Evolutionary conservation across 148 eudicot genomes (phyloP).

Genomic region (Beta vulgaris): DNA sequence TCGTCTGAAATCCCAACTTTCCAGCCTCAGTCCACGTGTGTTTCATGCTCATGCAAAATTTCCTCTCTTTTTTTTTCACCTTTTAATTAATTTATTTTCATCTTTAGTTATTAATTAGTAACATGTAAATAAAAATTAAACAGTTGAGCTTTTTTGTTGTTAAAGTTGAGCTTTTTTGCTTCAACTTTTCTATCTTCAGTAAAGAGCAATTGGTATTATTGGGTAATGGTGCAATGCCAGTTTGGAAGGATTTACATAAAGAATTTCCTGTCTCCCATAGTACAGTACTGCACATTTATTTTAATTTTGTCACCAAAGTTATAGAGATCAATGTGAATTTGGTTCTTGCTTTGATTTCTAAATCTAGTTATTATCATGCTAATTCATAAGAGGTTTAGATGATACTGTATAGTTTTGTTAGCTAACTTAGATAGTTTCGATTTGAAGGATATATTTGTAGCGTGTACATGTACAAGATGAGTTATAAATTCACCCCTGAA

Average conservation of each 20-base stretch:
- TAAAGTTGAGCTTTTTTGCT: conserved; percentile 21
- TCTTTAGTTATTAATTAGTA: background rate
- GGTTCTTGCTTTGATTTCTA: background rate
- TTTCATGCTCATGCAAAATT: conserved; percentile 13
- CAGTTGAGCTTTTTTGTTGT: conserved; percentile 15
- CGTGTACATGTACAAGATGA: no score
- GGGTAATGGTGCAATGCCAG: conserved; percentile 25
- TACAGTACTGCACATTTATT: background rate
- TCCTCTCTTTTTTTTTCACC: background rate
- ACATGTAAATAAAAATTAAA: background rate
- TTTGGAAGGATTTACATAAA: conserved; percentile 15
- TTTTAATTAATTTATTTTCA: background rate
- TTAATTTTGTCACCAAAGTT: no score
- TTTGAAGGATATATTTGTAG: no score
- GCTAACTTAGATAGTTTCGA: no score
- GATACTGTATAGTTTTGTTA: no score
- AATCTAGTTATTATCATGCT: background rate
- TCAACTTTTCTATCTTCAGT: conserved; percentile 11
- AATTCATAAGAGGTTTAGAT: background rate
- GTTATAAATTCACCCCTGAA: no score
- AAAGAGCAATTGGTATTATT: conserved; percentile 17
- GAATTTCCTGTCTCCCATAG: conserved; percentile 16
- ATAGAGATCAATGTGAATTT: no score
- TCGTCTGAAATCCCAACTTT: conserved; percentile 38
- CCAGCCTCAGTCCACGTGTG: conserved; percentile 62